Base-by-base conservation (phyloP, 805 yeast genomes). In the Barnettozyma siamensis region DNA sequence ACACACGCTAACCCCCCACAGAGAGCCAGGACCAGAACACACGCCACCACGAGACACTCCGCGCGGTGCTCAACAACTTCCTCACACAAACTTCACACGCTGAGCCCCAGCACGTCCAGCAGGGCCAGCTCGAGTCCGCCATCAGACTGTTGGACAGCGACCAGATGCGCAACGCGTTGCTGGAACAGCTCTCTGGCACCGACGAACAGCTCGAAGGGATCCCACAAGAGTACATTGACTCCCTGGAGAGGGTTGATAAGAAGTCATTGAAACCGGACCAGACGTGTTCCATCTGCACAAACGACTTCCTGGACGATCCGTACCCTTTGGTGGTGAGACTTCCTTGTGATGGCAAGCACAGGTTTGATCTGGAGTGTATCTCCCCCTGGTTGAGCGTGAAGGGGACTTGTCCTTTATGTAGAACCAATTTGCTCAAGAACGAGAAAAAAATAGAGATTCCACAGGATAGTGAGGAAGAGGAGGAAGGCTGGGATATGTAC, bases 351-450 rank as follows among this genome's bases (percentile, higher is more conserved):
- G 60, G 58, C 3, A 68, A 70, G 31, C 98, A 89, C 60, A 72
- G 72, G 32, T 89, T 85, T 61, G 98, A 89, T 58, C 67, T 88
- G 48, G 97, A 91, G 50, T 89, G 97, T 59, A 79, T 91, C 30
- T 82, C 83, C 0, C 93, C 95, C 0, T 89, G 98, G 98, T 67
- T 91, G 39, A 75, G 77, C 47, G 66, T 78, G 38, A 78, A 83
- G 51, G 66, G 74, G 2, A 82, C 87, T 0, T 89, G 98, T 56
- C 98, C 98, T 0, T 61, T 91, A 53, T 91, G 97, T 57, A 70
- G 98, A 48, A 77, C 73, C 45, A 81, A 88, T 54, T 76, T 89
- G 20, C 58, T 75, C 17, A 74, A 69, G 38, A 75, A 65, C 66
- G 75, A 65, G 59, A 62, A 51, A 58, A 65, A 52, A 11, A 59